Conservation (phyloP, 1,139 yeast genomes). For the Yamadazyma atlantica region DNA sequence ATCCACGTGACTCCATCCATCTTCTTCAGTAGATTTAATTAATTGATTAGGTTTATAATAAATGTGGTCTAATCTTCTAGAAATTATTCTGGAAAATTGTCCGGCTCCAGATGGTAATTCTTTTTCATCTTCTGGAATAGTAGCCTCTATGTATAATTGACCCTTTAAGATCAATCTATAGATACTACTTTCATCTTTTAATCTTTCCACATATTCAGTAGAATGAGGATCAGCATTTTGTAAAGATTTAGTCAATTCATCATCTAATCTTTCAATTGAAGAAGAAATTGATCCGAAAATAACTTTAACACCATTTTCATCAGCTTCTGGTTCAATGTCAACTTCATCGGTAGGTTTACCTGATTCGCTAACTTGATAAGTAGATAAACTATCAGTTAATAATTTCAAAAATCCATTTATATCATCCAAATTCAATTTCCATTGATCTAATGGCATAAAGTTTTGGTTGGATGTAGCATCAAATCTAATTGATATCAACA, state of each 20-base stretch:
- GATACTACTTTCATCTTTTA: slow-evolving; percentile 80
- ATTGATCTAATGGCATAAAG: slow-evolving; percentile 77
- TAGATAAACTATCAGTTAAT: slow-evolving; percentile 58
- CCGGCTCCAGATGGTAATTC: slow-evolving; percentile 7
- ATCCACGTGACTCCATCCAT: slow-evolving; percentile 61
- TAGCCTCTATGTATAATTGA: slow-evolving; percentile 78
- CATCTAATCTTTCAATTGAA: slow-evolving; percentile 89
- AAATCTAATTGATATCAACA: slow-evolving; percentile 84
- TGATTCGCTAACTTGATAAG: slow-evolving; percentile 73
- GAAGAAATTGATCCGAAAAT: slow-evolving; percentile 85
- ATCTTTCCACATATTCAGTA: slow-evolving; percentile 85
- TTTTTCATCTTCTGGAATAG: slow-evolving; percentile 47
- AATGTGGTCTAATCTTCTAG: slow-evolving; percentile 87
- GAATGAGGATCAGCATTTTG: slow-evolving; percentile 94
- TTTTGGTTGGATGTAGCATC: slow-evolving; percentile 70
- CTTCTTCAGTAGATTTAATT: slow-evolving; percentile 64
- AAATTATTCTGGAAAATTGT: slow-evolving; percentile 74
- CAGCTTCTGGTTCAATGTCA: slow-evolving; percentile 72
- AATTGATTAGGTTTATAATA: slow-evolving; percentile 88
- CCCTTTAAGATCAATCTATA: slow-evolving; percentile 79
- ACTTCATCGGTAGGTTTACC: slow-evolving; percentile 79
- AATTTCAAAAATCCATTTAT: slow-evolving; percentile 61
- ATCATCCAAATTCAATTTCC: slow-evolving; percentile 72
- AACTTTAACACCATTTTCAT: slow-evolving; percentile 63
- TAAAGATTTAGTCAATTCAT: slow-evolving; percentile 85